Evolutionary conservation across 768 basidiomycete genomes (phyloP).

Genomic region (Calocybe cyanea): DNA sequence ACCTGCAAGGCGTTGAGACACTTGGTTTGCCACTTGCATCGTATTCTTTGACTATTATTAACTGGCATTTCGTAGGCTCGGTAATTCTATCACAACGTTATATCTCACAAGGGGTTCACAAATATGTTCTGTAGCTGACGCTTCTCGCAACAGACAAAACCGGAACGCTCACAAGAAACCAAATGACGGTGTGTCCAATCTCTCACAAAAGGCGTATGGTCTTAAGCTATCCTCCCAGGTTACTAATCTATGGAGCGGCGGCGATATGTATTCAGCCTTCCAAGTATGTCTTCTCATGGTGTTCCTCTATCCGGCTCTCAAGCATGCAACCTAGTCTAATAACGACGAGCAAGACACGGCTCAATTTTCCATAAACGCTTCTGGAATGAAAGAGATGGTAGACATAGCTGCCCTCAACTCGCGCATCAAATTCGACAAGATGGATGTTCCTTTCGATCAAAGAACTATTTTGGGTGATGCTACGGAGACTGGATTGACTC

Average conservation of each 20-base stretch:
- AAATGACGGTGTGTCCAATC: constrained; percentile 50
- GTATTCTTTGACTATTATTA: constrained; percentile 33
- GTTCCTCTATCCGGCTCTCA: not conserved
- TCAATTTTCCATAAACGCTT: constrained; percentile 44
- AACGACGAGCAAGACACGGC: constrained; percentile 57
- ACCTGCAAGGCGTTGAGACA: constrained; percentile 70
- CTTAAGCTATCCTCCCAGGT: constrained; percentile 32
- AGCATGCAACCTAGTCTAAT: constrained; percentile 41
- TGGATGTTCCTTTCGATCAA: constrained; percentile 58
- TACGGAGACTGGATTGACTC: constrained; percentile 70
- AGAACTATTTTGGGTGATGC: constrained; percentile 66
- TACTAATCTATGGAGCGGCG: constrained; percentile 64
- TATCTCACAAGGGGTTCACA: not conserved
- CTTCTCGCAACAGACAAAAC: constrained; percentile 71
- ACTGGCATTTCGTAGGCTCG: constrained; percentile 34
- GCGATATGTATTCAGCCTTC: constrained; percentile 61
- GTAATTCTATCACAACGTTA: constrained; percentile 19
- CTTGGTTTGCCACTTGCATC: constrained; percentile 38
- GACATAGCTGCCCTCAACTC: constrained; percentile 66
- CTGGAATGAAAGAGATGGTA: constrained; percentile 64
- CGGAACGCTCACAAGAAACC: constrained; percentile 66
- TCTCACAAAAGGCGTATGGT: too few species aligned
- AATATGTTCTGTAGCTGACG: constrained; percentile 43
- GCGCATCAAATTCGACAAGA: constrained; percentile 65
- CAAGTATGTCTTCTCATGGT: constrained; percentile 32